Evolutionary conservation across 805 yeast species (phyloP), one percentile per base, ranked within the genome.

Genomic region (Candida sakaeoensis): DNA sequence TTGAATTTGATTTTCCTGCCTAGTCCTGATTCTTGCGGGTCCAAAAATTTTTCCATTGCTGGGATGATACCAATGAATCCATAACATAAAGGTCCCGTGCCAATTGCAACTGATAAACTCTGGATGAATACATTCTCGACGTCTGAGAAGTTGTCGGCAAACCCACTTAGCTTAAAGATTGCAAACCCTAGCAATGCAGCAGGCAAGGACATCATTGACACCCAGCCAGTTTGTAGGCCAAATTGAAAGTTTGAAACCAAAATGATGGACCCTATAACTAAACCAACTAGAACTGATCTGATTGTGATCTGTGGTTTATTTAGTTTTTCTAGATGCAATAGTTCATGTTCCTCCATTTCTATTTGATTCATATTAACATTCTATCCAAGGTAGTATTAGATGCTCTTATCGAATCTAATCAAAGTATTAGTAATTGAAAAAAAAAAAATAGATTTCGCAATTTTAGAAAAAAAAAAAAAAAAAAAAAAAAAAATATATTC

Each of bases 171-270:
- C 3, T 81, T 86, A 68, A 90, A 91, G 14, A 85, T 66, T 0
- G 96, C 84, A 58, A 80, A 90, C 0, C 95, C 96, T 18, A 91
- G 62, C 38, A 91, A 61, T 0, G 98, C 96, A 4, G 96, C 83
- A 0, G 99, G 98, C 40, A 91, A 68, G 16, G 96, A 85, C 99
- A 91, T 93, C 99, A 91, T 91, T 8, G 96, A 88, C 5, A 93
- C 96, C 99, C 99, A 91, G 2, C 99, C 99, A 0, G 97, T 91
- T 57, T 91, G 99, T 15, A 91, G 68, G 1, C 98, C 99, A 58
- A 91, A 91, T 57, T 91, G 98, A 64, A 93, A 93, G 60, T 91
- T 91, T 3, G 96, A 87, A 13, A 89, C 68, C 18, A 93, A 68
- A 23, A 93, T 90, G 19, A 91, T 63, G 0, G 96, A 77, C 0